Percentiles rank a stretch among this genome's conserved stretches.
Evolutionary conservation across 306 rosid genomes (phyloP).

Genomic region (Cajanus cajan): DNA sequence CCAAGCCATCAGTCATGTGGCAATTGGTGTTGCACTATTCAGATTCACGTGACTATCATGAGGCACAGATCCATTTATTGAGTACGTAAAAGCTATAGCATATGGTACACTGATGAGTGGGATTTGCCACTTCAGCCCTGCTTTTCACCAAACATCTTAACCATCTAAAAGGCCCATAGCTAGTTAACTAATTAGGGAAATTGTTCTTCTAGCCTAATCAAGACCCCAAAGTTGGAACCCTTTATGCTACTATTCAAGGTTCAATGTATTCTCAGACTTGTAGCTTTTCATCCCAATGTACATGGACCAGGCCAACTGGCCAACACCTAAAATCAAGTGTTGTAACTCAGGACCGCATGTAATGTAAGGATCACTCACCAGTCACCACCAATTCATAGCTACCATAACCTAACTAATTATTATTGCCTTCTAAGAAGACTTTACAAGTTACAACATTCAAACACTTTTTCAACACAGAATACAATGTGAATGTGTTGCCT

Average conservation of each 20-base stretch:
- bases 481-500: slow-evolving; percentile 12
- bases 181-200: slow-evolving; percentile 20
- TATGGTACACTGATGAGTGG: slow-evolving; percentile 1
- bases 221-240: slow-evolving; percentile 15
- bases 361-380: background rate
- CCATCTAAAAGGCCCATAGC: background rate
- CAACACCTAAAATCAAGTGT: background rate
- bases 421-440: background rate
- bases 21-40: background rate
- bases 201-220: background rate
- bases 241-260: slow-evolving; percentile 26
- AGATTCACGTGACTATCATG: slow-evolving; percentile 21
- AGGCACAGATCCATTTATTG: background rate
- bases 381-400: background rate
- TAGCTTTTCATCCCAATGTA: slow-evolving; percentile 16
- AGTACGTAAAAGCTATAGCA: slow-evolving; percentile 10
- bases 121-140: slow-evolving; percentile 2
- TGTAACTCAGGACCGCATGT: background rate
- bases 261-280: slow-evolving; percentile 23
- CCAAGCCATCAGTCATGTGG: slow-evolving; percentile 22
- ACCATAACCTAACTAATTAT: background rate
- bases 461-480: background rate
- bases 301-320: slow-evolving; percentile 33
- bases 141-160: background rate
- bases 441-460: background rate